Evolutionary conservation across 805 yeast genomes (phyloP).

Genomic region (Jamesozyma rosinii): DNA sequence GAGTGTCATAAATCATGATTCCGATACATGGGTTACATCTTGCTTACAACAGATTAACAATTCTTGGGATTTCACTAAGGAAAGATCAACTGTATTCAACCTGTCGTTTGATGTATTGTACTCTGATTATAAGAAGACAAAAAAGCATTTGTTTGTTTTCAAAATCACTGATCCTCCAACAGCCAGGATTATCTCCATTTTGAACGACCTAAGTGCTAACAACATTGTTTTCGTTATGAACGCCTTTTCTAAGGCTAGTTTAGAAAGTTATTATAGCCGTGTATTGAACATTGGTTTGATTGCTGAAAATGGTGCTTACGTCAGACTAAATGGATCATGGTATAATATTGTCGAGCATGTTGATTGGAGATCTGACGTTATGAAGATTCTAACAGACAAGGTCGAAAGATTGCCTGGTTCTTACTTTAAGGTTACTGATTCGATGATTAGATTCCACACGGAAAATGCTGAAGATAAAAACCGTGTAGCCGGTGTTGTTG

Average conservation of each 20-base stretch:
- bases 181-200: conserved; percentile 45
- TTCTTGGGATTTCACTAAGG: conserved; percentile 43
- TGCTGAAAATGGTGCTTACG: conserved; percentile 84
- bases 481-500: conserved; percentile 59
- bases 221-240: conserved; percentile 69
- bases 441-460: conserved; percentile 68
- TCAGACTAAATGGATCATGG: conserved; percentile 55
- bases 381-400: conserved; percentile 29
- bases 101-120: conserved; percentile 25
- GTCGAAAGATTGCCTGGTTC: conserved; percentile 78
- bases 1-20: conserved; percentile 58
- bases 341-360: conserved; percentile 49
- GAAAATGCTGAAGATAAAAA: conserved; percentile 56
- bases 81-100: conserved; percentile 30
- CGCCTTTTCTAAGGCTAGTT: conserved; percentile 49
- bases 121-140: conserved; percentile 24
- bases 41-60: conserved; percentile 46
- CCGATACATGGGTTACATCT: conserved; percentile 60
- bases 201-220: conserved; percentile 52
- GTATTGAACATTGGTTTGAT: conserved; percentile 67
- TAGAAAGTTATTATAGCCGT: conserved; percentile 61
- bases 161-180: conserved; percentile 48
- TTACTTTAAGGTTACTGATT: conserved; percentile 60
- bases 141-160: conserved; percentile 39
- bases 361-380: conserved; percentile 32